Base-by-base conservation (phyloP, 1,139 yeast species). In the Meyerozyma guilliermondii region DNA sequence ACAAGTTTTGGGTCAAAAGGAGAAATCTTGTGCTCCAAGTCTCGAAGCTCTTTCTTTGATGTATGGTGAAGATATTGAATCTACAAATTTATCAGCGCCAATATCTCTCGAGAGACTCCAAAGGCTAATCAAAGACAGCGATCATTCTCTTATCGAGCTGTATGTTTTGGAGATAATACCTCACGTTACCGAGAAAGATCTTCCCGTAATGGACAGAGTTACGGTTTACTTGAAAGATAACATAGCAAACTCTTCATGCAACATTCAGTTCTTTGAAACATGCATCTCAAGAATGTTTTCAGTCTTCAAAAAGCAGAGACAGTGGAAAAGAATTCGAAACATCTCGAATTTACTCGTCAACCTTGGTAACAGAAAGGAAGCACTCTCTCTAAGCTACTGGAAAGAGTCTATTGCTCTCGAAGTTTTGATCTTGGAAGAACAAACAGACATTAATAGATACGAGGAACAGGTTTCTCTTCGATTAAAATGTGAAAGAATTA, bases 311-410 rank as follows among this genome's bases (percentile, higher is more conserved):
- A 11, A 10, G 10, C 8, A 5, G 11, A 13, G 24, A 4, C 38
- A 35, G 17, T 23, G 14, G 18, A 35, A 35, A 14, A 6, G 38
- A 23, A 35, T 35, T 7, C n/a, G 38, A 35, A 35, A 35, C 28
- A 27, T 35, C 17, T 35, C 38, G 4, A 35, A 35, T 11, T 14
- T 35, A 7, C 17, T 35, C 13, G 22, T 22, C n/a, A 35, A 35
- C 38, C 14, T 13, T 9, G 38, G 38, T 18, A 17, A 33, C 18
- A 16, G 24, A 16, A 13, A 23, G 10, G 23, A 35, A 4, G 11
- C 13, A 9, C 17, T 14, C 20, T 22, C 38, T 9, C 7, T n/a
- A 1, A 23, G 23, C 9, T 22, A 35, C 17, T 35, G 38, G 38
- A 35, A 9, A 9, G 29, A 23, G 14, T 35, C 38, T 22, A 22